A percentile compares a stretch with the other conserved stretches of the same genome.
Conservation (phyloP, 1,284 basidiomycete species). For the Trametes versicolor region DNA sequence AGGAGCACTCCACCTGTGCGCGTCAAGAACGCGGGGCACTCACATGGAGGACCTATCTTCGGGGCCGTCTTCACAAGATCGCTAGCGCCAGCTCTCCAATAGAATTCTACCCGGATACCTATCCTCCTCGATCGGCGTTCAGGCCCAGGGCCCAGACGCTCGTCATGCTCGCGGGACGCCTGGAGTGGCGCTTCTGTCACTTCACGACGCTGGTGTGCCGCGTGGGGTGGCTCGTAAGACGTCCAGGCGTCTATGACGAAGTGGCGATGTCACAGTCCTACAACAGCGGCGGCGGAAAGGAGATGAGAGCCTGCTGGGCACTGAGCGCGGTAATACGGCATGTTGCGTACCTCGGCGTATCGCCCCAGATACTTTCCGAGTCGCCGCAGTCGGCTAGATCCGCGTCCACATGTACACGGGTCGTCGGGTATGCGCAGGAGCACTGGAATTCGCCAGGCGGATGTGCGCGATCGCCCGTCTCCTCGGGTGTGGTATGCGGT, state of each 20-base stretch:
- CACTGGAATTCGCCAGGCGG: background rate
- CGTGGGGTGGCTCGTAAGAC: background rate
- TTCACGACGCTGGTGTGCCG: background rate
- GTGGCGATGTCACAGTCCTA: too few species aligned
- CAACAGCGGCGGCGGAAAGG: background rate
- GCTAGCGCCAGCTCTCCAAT: background rate
- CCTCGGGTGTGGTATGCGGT: background rate
- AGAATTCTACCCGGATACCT: background rate
- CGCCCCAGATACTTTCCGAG: background rate
- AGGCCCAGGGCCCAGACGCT: background rate
- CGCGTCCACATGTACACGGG: background rate
- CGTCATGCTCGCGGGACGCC: slow-evolving; percentile 1
- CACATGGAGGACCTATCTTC: background rate
- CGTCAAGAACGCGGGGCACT: background rate
- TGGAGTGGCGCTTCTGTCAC: background rate
- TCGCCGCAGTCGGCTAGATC: background rate
- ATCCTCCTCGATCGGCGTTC: too few species aligned
- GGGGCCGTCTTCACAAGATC: background rate
- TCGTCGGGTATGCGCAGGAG: background rate
- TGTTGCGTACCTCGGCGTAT: background rate
- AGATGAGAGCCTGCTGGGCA: background rate
- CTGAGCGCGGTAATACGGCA: background rate
- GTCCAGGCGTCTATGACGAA: background rate
- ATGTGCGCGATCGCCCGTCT: background rate
- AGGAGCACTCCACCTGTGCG: background rate